Evolutionary conservation across 495 filamentous ascomycete species (phyloP).

Genomic region (Xylaria cubensis): DNA sequence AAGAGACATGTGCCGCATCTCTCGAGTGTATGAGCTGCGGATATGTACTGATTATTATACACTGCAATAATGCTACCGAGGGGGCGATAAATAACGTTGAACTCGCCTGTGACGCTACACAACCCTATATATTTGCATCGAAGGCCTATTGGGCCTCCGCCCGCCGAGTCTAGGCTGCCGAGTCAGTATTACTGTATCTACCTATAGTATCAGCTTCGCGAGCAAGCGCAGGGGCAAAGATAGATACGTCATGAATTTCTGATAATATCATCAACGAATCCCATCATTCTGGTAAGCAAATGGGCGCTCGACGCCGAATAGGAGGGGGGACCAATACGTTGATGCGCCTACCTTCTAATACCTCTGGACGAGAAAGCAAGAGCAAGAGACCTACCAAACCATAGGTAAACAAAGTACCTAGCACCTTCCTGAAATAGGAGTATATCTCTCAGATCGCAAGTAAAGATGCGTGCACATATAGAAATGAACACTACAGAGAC

Average conservation of each 20-base stretch:
- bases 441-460: neutral
- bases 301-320: neutral
- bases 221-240: neutral
- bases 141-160: no score
- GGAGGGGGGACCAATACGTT: neutral
- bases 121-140: neutral
- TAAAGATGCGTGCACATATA: no score
- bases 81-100: no score
- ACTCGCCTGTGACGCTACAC: no score
- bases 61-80: neutral
- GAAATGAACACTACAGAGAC: neutral
- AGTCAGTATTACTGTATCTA: no score
- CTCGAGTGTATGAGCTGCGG: no score
- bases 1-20: neutral
- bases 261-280: neutral
- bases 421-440: neutral
- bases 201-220: no score
- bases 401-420: neutral
- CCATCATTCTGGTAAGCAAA: neutral
- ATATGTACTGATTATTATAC: neutral
- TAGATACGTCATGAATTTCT: neutral
- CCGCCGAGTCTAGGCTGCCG: no score
- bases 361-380: neutral
- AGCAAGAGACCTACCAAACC: neutral
- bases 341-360: no score